phyloP scores from a whole-genome alignment of 148 eudicot species.

The Salicornia ramosissima region DNA sequence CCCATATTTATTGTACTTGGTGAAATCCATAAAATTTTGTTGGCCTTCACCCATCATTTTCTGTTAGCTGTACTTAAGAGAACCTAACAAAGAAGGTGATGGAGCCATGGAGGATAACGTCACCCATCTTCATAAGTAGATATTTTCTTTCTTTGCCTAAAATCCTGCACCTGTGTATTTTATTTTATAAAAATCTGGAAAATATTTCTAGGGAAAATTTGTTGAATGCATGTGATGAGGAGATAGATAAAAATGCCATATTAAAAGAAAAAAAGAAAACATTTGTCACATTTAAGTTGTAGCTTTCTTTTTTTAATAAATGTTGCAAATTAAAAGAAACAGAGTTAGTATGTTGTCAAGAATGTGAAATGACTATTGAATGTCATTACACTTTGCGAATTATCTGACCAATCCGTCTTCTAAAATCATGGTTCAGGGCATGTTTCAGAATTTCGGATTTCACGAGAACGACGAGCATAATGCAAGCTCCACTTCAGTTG shows the following conservation, averaged over 20 bases:
- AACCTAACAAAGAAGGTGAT: not conserved
- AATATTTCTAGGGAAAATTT: too few relatives aligned
- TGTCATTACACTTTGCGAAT: not conserved
- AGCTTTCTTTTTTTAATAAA: too few relatives aligned
- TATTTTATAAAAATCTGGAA: not conserved
- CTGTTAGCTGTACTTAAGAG: constrained; percentile 1
- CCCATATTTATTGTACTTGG: not conserved
- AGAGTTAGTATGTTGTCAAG: too few relatives aligned
- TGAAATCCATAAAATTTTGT: not conserved
- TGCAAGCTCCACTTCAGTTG: constrained; percentile 20
- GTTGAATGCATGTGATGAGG: too few relatives aligned
- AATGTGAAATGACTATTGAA: not conserved
- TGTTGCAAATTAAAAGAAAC: too few relatives aligned
- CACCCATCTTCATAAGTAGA: constrained; percentile 6
- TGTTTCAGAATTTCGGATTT: constrained; percentile 62
- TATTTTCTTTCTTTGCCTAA: not conserved
- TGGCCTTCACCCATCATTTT: constrained; percentile 3
- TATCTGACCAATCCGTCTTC: not conserved
- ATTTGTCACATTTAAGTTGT: too few relatives aligned
- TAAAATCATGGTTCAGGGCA: constrained; percentile 39
- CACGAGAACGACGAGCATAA: constrained; percentile 23
- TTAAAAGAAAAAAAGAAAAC: too few relatives aligned
- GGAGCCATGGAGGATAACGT: not conserved
- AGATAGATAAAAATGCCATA: too few relatives aligned
- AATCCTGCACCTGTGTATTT: not conserved